These are phyloP conservation scores for Amauroascus niger DNA, from an alignment of 2,329 filamentous ascomycete species.

Conservation along the genomic window DNA sequence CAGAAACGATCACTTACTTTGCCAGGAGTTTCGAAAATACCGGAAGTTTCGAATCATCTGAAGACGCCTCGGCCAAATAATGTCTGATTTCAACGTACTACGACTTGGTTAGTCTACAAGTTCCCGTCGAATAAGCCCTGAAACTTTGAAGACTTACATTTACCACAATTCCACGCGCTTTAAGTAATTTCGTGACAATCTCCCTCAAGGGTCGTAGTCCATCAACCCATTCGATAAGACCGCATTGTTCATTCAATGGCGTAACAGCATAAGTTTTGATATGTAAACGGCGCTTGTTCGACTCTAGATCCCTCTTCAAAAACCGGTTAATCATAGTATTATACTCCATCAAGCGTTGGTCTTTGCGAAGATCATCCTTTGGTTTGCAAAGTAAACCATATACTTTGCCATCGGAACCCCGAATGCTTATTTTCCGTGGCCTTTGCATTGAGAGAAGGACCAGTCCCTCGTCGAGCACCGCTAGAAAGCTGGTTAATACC, in stretches of 20 bases:
- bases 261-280: slow-evolving; percentile 97
- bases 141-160: slow-evolving; percentile 31
- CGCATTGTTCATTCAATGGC: slow-evolving; percentile 93
- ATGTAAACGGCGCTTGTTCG: slow-evolving; percentile 67
- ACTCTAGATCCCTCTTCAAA: slow-evolving; percentile 81
- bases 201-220: slow-evolving; percentile 90
- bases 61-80: slow-evolving; percentile 57
- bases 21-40: slow-evolving; percentile 58
- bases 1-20: slow-evolving; percentile 26
- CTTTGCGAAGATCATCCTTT: slow-evolving; percentile 93
- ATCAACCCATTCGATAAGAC: slow-evolving; percentile 97
- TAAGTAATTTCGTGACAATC: slow-evolving; percentile 71
- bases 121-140: background rate
- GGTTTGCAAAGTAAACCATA: slow-evolving; percentile 95
- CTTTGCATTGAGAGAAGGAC: slow-evolving; percentile 87
- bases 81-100: slow-evolving; percentile 58
- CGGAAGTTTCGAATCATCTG: slow-evolving; percentile 49
- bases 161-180: slow-evolving; percentile 56
- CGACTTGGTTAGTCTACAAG: slow-evolving; percentile 19
- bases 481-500: slow-evolving; percentile 22
- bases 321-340: slow-evolving; percentile 96
- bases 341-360: slow-evolving; percentile 98
- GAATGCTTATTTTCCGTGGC: slow-evolving; percentile 77
- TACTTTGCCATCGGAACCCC: slow-evolving; percentile 75
- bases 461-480: slow-evolving; percentile 76